Percentiles rank a stretch among this genome's conserved stretches.
Evolutionary conservation across 208 protist species (phyloP).

Genomic region (Wallacemonas sp.): DNA sequence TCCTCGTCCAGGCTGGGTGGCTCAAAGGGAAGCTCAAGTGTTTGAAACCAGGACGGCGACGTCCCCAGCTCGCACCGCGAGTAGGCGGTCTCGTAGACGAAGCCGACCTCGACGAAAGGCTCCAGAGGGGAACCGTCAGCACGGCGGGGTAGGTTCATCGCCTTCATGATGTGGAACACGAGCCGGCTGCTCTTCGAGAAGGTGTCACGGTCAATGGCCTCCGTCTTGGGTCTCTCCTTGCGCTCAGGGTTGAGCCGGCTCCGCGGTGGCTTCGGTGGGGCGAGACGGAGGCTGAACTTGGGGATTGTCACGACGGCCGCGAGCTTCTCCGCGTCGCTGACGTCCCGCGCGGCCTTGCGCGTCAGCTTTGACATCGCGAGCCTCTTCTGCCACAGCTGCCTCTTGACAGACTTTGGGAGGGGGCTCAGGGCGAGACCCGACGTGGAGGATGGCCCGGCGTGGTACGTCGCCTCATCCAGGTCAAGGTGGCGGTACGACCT

Average conservation of each 20-base stretch:
- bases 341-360: constrained; percentile 17
- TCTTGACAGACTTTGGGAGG: constrained; percentile 43
- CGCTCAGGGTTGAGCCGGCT: constrained; percentile 80
- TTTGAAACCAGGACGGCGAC: constrained; percentile 79
- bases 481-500: constrained; percentile 16
- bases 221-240: constrained; percentile 51
- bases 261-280: constrained; percentile 42
- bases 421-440: constrained; percentile 58
- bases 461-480: constrained; percentile 36
- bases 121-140: constrained; percentile 73
- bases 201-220: constrained; percentile 61
- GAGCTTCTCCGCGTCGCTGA: constrained; percentile 63
- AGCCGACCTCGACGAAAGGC: constrained; percentile 71
- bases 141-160: constrained; percentile 54
- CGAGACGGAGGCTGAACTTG: constrained; percentile 38
- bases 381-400: constrained; percentile 71
- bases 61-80: constrained; percentile 68
- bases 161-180: constrained; percentile 85
- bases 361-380: constrained; percentile 41
- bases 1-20: constrained; percentile 84
- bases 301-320: constrained; percentile 62
- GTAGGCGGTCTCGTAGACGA: constrained; percentile 72
- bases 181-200: constrained; percentile 67
- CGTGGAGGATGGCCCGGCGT: constrained; percentile 33
- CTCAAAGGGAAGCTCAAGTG: constrained; percentile 75